Percentiles rank a stretch among this genome's conserved stretches.
Conservation (phyloP, 1,139 yeast genomes). For the Taiozyma onychis region DNA sequence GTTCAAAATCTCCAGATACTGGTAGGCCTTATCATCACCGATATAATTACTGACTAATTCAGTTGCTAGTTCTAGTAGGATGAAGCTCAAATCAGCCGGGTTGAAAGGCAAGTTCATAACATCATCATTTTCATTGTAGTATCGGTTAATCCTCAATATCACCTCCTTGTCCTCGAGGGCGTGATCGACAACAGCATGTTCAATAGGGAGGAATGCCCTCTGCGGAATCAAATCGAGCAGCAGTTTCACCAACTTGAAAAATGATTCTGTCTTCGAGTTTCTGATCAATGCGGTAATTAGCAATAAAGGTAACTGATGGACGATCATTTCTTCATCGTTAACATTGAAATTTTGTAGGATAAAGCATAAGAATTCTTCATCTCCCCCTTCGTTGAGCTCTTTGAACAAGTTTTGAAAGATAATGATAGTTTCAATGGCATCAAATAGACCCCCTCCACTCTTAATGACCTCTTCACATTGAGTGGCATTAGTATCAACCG, state of each 20-base stretch:
- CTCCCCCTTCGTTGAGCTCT: constrained; percentile 29
- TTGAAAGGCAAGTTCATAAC: constrained; percentile 36
- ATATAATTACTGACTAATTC: constrained; percentile 30
- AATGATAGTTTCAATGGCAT: constrained; percentile 71
- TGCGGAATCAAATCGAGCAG: constrained; percentile 50
- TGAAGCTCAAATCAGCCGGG: constrained; percentile 38
- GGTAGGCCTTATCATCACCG: constrained; percentile 16
- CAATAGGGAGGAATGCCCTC: constrained; percentile 47
- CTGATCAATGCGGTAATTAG: constrained; percentile 40
- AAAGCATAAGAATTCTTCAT: constrained; percentile 47
- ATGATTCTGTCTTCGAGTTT: constrained; percentile 18
- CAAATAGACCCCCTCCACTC: constrained; percentile 67
- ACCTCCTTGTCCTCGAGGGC: constrained; percentile 19
- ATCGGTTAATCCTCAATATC: constrained; percentile 26
- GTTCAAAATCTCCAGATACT: constrained; percentile 37
- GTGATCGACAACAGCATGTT: constrained; percentile 25
- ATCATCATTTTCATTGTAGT: constrained; percentile 28
- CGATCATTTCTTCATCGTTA: constrained; percentile 81
- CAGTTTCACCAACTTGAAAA: constrained; percentile 34
- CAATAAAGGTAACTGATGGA: constrained; percentile 68
- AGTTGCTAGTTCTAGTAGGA: constrained; percentile 35
- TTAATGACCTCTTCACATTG: constrained; percentile 40
- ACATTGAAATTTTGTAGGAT: constrained; percentile 63
- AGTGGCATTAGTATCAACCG: constrained; percentile 14
- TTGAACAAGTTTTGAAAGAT: constrained; percentile 65